phyloP scores from a whole-genome alignment of 1,284 basidiomycete species.

The Sanghuangporus baumii region DNA sequence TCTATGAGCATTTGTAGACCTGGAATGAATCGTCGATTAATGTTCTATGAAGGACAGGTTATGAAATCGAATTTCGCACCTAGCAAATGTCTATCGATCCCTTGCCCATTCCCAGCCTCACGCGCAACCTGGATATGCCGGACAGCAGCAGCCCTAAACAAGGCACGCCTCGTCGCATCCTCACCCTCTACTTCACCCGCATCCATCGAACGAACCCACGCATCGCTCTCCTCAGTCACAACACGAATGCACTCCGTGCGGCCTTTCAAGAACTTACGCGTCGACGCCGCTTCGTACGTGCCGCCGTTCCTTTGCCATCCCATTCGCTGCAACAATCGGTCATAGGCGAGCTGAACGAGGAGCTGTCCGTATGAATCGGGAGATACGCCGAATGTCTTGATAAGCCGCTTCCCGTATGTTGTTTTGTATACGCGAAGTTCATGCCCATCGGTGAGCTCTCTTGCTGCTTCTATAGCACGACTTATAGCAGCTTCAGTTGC shows the following conservation, averaged over 20 bases:
- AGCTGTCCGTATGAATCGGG: constrained; percentile 95
- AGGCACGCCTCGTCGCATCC: constrained; percentile 42
- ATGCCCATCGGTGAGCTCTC: constrained; percentile 62
- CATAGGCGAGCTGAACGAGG: constrained; percentile 82
- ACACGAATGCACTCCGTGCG: constrained; percentile 87
- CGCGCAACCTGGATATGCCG: constrained; percentile 69
- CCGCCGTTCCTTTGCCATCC: constrained; percentile 35
- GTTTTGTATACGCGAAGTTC: constrained; percentile 64
- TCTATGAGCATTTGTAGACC: constrained; percentile 64
- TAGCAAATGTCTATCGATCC: constrained; percentile 81
- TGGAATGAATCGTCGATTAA: constrained; percentile 24
- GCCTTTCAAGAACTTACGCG: constrained; percentile 79
- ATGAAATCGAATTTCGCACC: constrained; percentile 37
- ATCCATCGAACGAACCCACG: constrained; percentile 75
- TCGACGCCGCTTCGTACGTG: constrained; percentile 88
- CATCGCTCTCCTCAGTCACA: constrained; percentile 64
- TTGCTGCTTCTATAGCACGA: constrained; percentile 51
- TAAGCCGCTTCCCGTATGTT: constrained; percentile 79
- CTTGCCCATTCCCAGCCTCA: constrained; percentile 65
- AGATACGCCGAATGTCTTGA: constrained; percentile 80
- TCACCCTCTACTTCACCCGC: constrained; percentile 30
- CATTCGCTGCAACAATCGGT: constrained; percentile 44
- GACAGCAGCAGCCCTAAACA: constrained; percentile 65
- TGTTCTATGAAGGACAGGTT: neutral
- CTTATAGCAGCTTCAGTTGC: constrained; percentile 44